phyloP scores from a whole-genome alignment of 1,284 basidiomycete species.

The Ceratobasidium sp. region DNA sequence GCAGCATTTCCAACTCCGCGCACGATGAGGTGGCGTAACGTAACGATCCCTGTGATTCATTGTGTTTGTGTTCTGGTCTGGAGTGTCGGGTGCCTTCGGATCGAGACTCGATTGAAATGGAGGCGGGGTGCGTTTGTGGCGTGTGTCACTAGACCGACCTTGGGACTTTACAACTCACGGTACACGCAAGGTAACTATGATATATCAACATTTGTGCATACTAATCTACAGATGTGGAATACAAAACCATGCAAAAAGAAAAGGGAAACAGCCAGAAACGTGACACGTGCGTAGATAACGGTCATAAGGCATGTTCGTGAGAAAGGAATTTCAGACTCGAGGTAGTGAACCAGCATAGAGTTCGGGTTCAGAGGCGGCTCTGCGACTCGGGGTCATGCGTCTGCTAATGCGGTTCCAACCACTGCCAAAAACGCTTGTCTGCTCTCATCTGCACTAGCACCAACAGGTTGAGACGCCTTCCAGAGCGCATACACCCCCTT shows the following conservation, averaged over 20 bases:
- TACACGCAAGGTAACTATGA: background rate
- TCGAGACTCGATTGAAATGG: background rate
- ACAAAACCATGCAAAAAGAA: background rate
- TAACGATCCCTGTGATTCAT: background rate
- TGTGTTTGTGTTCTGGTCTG: constrained; percentile 4
- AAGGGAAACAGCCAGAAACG: background rate
- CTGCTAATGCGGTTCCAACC: constrained; percentile 14
- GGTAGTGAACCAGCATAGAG: background rate
- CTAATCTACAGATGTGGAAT: constrained; percentile 8
- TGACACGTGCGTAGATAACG: background rate
- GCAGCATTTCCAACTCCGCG: background rate
- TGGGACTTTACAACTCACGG: background rate
- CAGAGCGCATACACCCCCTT: constrained; percentile 39
- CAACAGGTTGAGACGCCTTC: constrained; percentile 12
- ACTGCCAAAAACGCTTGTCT: constrained; percentile 22
- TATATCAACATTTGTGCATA: background rate
- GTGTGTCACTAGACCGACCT: background rate
- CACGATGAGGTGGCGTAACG: background rate
- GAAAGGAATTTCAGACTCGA: background rate
- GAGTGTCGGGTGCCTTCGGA: constrained; percentile 19
- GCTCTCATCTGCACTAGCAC: constrained; percentile 17
- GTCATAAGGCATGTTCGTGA: background rate
- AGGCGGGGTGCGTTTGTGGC: background rate
- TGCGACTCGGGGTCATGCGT: background rate
- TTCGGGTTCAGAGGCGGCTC: background rate